Conservation (phyloP, 495 filamentous ascomycete species). For the Lichenothelia convexa region DNA sequence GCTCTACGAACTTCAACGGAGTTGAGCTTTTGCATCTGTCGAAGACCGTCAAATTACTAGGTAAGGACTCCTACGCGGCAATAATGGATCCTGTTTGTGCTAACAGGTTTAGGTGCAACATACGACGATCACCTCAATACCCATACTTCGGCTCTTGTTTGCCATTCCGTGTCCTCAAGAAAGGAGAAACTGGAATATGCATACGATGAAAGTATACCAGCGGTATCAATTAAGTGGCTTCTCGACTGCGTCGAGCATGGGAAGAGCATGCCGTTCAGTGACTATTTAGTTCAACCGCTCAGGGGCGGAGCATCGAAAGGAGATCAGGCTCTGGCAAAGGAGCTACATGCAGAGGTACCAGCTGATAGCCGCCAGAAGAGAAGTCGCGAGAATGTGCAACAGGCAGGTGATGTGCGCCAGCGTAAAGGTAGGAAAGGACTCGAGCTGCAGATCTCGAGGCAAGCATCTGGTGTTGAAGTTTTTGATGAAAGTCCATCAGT, state of each 20-base stretch:
- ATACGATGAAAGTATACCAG: slow-evolving; percentile 50
- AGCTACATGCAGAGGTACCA: neutral
- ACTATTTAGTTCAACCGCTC: slow-evolving; percentile 3
- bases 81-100: neutral
- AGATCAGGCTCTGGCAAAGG: neutral
- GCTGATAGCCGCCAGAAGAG: neutral
- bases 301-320: neutral
- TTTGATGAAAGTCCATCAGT: neutral
- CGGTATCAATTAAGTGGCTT: slow-evolving; percentile 65
- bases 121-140: slow-evolving; percentile 59
- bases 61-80: slow-evolving; percentile 19
- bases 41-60: slow-evolving; percentile 55
- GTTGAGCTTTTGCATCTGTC: slow-evolving; percentile 70
- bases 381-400: neutral
- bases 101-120: slow-evolving; percentile 29
- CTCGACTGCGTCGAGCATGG: slow-evolving; percentile 53
- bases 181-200: slow-evolving; percentile 66
- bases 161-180: slow-evolving; percentile 37
- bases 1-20: slow-evolving; percentile 66
- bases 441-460: neutral
- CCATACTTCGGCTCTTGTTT: slow-evolving; percentile 50
- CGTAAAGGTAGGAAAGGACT: neutral
- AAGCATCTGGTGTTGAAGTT: neutral
- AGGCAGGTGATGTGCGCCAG: neutral
- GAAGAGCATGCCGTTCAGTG: slow-evolving; percentile 31